Evolutionary conservation across 1,284 basidiomycete genomes (phyloP), one percentile per base, ranked within the genome.

Genomic region (Heterobasidion occidentale): DNA sequence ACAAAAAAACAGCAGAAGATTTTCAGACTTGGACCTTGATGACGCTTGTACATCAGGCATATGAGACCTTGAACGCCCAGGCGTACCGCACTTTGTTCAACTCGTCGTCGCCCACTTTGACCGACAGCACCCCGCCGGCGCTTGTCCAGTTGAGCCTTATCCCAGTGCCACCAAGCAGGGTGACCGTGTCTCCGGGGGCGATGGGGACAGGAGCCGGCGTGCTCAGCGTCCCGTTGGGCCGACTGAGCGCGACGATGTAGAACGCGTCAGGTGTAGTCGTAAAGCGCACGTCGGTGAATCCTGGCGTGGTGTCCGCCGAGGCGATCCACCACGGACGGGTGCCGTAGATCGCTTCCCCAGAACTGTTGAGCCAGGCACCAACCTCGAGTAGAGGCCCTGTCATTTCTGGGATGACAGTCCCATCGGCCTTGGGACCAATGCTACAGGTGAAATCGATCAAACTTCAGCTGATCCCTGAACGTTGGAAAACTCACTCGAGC

Each of bases 231-330:
- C 74, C 73, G 2, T 56, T 57, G 0, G 76, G 78, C 7, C 66
- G 66, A 36, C 65, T 59, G 53, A 82, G 72, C 0, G 77, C 71
- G 46, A 81, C 66, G 60, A 84, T 71, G 62, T 77, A 84, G 60
- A 84, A 80, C 3, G 78, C 73, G 12, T 63, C 69, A 2, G 72
- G 67, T 0, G 77, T 81, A 5, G 76, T 79, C 27, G 77, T 71
- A 66, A 84, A 81, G 20, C 78, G 75, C 33, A 77, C 67, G 15
- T 59, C 53, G 5, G 58, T 58, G 34, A 54, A 45, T 27, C 52
- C 54, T 2, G 52, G 14, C 9, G 60, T 56, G 17, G 42, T 45
- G 52, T 59, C 56, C 3, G 45, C 56, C 9, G 58, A 54, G 19
- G 52, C 50, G 35, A 63, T 56, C 34, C 55, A 63, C 61, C 61